Conservation (phyloP, 2,329 filamentous ascomycete species). For the Akanthomyces lecanii region DNA sequence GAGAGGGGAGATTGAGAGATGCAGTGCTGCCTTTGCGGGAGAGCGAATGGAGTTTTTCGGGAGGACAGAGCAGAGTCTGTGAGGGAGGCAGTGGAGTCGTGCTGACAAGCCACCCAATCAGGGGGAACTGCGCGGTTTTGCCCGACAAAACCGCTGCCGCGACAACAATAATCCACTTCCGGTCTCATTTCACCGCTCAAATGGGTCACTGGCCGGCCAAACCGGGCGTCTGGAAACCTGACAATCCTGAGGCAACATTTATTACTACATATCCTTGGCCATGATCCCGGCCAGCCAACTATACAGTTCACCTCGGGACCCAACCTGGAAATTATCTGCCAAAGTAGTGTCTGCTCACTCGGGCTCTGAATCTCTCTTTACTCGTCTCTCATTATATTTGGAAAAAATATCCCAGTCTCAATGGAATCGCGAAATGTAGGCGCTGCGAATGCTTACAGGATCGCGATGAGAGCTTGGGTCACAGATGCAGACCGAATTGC, state of each 20-base stretch:
- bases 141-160: constrained; percentile 37
- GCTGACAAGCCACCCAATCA: constrained; percentile 34
- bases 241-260: constrained; percentile 14
- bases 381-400: too few species aligned
- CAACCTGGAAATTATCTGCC: background rate
- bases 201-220: background rate
- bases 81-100: constrained; percentile 38
- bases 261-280: constrained; percentile 2
- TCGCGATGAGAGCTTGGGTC: too few species aligned
- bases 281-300: background rate
- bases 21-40: constrained; percentile 45
- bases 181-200: constrained; percentile 18
- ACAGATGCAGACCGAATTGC: too few species aligned
- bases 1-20: constrained; percentile 56
- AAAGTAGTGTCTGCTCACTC: background rate
- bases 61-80: constrained; percentile 40
- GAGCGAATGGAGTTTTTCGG: constrained; percentile 44
- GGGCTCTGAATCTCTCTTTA: too few species aligned
- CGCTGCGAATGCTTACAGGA: too few species aligned
- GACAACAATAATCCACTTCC: constrained; percentile 35
- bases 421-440: too few species aligned
- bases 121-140: constrained; percentile 33
- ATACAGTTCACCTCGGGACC: background rate
- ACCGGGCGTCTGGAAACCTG: background rate
- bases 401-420: too few species aligned